A percentile compares a stretch with the other conserved stretches of the same genome.
phyloP scores from a whole-genome alignment of 2,329 filamentous ascomycete genomes.

The Thielaviopsis punctulata region DNA sequence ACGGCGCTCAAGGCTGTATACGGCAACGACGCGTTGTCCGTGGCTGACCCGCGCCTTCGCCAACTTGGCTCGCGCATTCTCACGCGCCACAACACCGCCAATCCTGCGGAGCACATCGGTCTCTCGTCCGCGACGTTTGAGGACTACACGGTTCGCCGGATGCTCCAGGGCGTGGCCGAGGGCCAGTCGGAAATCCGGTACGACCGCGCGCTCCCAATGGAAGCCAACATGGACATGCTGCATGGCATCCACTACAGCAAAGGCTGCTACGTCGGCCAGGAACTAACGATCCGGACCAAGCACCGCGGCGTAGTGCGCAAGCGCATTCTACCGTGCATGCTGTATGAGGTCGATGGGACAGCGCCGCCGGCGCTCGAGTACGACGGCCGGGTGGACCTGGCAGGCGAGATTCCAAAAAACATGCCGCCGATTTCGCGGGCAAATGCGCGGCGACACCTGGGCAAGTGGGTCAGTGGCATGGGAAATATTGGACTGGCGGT shows the following conservation, averaged over 20 bases:
- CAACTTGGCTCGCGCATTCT: conserved; percentile 36
- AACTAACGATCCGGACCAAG: conserved; percentile 86
- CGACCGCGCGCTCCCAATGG: conserved; percentile 62
- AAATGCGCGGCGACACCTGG: conserved; percentile 48
- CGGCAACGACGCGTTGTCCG: conserved; percentile 17
- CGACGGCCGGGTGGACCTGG: conserved; percentile 18
- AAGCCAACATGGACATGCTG: conserved; percentile 78
- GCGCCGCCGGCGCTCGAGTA: conserved; percentile 30
- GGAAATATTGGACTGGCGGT: conserved; percentile 78
- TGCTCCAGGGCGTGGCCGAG: conserved; percentile 67
- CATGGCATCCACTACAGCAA: conserved; percentile 82
- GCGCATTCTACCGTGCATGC: conserved; percentile 61
- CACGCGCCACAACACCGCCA: conserved; percentile 14
- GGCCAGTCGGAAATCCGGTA: conserved; percentile 61
- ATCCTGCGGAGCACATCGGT: conserved; percentile 22
- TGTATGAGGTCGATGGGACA: conserved; percentile 38
- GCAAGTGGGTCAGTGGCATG: conserved; percentile 62
- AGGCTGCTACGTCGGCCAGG: conserved; percentile 93
- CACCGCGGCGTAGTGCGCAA: conserved; percentile 90
- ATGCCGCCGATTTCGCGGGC: conserved; percentile 31
- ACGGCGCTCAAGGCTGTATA: background rate
- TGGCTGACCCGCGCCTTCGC: conserved; percentile 36
- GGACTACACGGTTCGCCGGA: conserved; percentile 59
- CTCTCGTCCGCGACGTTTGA: conserved; percentile 32
- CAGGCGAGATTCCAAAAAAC: conserved; percentile 25